Evolutionary conservation across 2,329 filamentous ascomycete genomes (phyloP).

Genomic region (Xylariomycetidae sp.): DNA sequence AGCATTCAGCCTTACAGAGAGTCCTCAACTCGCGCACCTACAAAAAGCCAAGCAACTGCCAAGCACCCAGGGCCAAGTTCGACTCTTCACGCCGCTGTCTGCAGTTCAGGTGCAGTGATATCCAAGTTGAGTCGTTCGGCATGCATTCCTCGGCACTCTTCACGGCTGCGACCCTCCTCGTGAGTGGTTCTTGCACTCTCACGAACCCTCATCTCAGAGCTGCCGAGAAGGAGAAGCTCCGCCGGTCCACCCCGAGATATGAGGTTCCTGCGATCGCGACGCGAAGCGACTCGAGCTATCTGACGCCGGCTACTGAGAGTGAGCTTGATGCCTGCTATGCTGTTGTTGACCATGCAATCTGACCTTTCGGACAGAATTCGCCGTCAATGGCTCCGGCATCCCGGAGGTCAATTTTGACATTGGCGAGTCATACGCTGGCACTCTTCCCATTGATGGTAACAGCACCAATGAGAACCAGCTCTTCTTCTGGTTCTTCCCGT

Average conservation of each 20-base stretch:
- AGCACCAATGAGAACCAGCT: conserved; percentile 33
- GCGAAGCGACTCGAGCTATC: background rate
- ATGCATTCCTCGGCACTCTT: background rate
- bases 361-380: conserved; percentile 37
- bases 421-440: conserved; percentile 49
- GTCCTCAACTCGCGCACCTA: no score
- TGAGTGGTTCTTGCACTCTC: background rate
- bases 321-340: background rate
- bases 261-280: background rate
- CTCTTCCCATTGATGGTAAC: conserved; percentile 43
- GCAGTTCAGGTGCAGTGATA: no score
- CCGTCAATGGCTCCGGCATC: conserved; percentile 52
- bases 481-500: conserved; percentile 50
- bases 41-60: no score
- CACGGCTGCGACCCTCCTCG: background rate
- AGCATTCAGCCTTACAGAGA: no score
- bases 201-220: background rate
- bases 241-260: background rate
- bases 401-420: conserved; percentile 60
- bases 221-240: background rate
- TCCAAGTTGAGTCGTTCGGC: no score
- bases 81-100: no score
- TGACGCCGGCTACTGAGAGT: background rate
- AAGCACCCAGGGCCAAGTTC: no score
- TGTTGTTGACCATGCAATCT: background rate